Evolutionary conservation across 352 stramenopile genomes (phyloP), one percentile per base, ranked within the genome.

Genomic region (Globisporangium abappressorium): DNA sequence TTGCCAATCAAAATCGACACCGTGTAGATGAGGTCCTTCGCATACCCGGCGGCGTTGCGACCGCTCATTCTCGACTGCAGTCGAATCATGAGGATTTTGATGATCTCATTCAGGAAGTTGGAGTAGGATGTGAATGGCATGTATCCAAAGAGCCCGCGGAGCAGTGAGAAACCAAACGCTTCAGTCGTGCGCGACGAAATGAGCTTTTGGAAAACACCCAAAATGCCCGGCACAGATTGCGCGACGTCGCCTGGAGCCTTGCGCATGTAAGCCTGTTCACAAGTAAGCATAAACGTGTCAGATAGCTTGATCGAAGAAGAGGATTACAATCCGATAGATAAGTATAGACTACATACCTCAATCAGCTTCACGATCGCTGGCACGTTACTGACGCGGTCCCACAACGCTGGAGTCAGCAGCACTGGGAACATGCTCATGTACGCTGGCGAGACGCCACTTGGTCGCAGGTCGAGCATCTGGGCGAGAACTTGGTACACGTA

Each of bases 401-500:
- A 99, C 18, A 99, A 68, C 15, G 82, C 78, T 22, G 97, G 96
- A 43, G 88, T 97, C 41, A 99, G 73, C 28, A 99, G 75, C 34
- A 97, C 88, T 26, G 90, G 83, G 66, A 99, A 99, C 62, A 99
- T 89, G 43, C 76, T 96, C 69, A 88, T 93, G 81, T 99, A 99
- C 15, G 94, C 93, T n/a, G 90, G 70, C 2, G 91, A 98, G 5
- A 97, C 76, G 12, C 86, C 90, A 33, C 81, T 85, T 46, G 92
- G 87, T 74, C 94, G 85, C 57, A 98, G 93, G 64, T 99, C 97
- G 33, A 99, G 84, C 68, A 99, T 94, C 77, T 99, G 97, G 1
- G 97, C 97, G 22, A 99, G 76, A n/a, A 99, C 86, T 76, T 99
- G 98, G 75, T 99, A 99, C 5, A 99, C 97, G 68, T 99, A 99